These are phyloP conservation scores for Vitis hybrid DNA, from an alignment of 177 flowering plant species.

Conservation along the genomic window DNA sequence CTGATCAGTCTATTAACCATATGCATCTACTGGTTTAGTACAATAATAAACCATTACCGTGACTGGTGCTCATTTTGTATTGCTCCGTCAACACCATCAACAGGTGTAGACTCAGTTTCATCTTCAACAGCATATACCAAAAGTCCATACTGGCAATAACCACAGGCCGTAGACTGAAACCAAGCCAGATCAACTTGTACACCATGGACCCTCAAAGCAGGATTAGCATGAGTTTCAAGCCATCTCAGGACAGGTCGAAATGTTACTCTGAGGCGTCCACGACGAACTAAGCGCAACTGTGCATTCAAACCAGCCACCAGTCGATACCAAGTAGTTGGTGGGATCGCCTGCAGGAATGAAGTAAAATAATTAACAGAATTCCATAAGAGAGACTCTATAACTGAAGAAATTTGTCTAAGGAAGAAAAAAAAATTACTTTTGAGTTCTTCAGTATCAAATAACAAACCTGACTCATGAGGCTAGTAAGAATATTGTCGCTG, in stretches of 20 bases:
- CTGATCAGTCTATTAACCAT: no score
- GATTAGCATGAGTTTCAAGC: constrained; percentile 93
- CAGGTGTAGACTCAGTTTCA: constrained; percentile 26
- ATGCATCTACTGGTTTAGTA: neutral
- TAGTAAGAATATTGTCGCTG: constrained; percentile 86
- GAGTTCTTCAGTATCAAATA: neutral
- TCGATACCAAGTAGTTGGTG: constrained; percentile 95
- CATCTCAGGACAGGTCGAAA: constrained; percentile 69
- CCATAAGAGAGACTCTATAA: neutral
- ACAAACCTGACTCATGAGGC: constrained; percentile 93
- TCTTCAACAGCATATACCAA: constrained; percentile 57
- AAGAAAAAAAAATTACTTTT: neutral
- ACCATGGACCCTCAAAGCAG: constrained; percentile 65
- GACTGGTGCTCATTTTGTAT: constrained; percentile 27
- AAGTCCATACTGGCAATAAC: constrained; percentile 89
- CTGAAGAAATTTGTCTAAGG: neutral
- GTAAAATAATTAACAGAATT: neutral
- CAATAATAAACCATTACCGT: constrained; percentile 39
- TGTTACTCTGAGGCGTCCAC: constrained; percentile 66
- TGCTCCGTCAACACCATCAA: constrained; percentile 30
- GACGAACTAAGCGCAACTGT: constrained; percentile 83
- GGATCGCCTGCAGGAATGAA: constrained; percentile 63
- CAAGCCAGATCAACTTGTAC: constrained; percentile 73
- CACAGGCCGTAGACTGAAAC: constrained; percentile 82
- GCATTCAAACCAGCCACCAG: constrained; percentile 97